Conservation (phyloP, 2,329 filamentous ascomycete species). For the Cladosporium colombiae region DNA sequence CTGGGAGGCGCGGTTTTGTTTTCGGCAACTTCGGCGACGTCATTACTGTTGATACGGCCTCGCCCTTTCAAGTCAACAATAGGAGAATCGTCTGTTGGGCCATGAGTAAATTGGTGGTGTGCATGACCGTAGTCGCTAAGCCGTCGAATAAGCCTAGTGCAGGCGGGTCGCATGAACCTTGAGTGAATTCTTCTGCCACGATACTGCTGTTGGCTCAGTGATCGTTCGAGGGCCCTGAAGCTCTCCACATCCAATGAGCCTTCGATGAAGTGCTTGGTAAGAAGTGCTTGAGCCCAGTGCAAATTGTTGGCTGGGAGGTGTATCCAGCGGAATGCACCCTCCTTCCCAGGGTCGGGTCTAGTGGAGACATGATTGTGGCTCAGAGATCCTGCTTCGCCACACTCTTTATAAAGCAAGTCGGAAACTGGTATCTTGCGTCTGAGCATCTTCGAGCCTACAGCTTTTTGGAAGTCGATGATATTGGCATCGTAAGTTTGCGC, state of each 20-base stretch:
- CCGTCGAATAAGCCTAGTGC: slow-evolving; percentile 41
- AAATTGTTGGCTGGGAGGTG: slow-evolving; percentile 54
- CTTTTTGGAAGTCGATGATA: background rate
- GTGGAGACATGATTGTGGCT: slow-evolving; percentile 19
- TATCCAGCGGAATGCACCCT: slow-evolving; percentile 44
- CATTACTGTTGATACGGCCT: background rate
- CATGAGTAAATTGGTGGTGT: background rate
- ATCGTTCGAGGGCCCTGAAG: slow-evolving; percentile 63
- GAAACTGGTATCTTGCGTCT: background rate
- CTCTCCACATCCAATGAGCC: slow-evolving; percentile 61
- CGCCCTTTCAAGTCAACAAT: background rate
- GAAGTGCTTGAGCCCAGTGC: slow-evolving; percentile 62
- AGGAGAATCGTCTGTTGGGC: too few relatives aligned
- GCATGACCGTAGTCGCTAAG: background rate
- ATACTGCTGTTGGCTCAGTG: slow-evolving; percentile 63
- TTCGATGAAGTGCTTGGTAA: slow-evolving; percentile 67
- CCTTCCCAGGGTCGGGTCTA: slow-evolving; percentile 19
- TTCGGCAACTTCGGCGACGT: background rate
- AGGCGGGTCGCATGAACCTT: slow-evolving; percentile 63
- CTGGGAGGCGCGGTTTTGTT: background rate
- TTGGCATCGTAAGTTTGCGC: background rate
- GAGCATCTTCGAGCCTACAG: background rate
- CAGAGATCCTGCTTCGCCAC: slow-evolving; percentile 28
- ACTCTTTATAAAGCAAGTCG: background rate
- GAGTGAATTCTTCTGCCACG: slow-evolving; percentile 58